Evolutionary conservation across 108 stramenopile genomes (phyloP), one percentile per base, ranked within the genome.

Genomic region (Aurantiochytrium sp.): DNA sequence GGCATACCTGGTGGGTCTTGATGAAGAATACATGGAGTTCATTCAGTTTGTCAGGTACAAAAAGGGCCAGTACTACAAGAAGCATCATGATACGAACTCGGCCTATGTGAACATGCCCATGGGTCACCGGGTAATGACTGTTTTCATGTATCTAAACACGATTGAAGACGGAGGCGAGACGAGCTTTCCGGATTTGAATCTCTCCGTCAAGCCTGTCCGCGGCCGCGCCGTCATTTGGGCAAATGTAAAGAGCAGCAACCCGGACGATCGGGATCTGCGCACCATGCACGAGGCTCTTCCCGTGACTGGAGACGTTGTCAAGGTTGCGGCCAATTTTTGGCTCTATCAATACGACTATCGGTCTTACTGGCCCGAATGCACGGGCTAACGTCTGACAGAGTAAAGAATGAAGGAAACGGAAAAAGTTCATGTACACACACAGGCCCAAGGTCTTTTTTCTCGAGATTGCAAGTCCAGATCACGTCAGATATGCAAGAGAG

Each of bases 271-370:
- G 10, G 76, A 83, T 45, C 3, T 53, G 45, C 45, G 76, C 19
- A 83, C 76, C 10, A 53, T 35, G 10, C 76, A 83, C 51, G 76
- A 83, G 51, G 76, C 76, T 6, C 51, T 53, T 12, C 76, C 76
- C 12, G 51, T 53, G 19, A 53, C n/a, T 6, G 42, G 64, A 28
- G 49, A 83, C 6, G 76, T n/a, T 8, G 25, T 53, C n/a, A 83
- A 83, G 28, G 28, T 83, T 23, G 76, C 76, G 10, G 76, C 76
- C 4, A 83, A 83, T 23, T 83, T 83, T 83, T 83, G 76, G 76
- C n/a, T 83, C 14, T 83, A 83, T 35, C 76, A 83, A 53, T 35
- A 83, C 51, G 76, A 83, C 28, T 83, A 53, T 53, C 45, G 51
- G 45, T 83, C 64, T 14, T 69, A 16, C 64, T 69, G 64, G 64